Evolutionary conservation across 306 rosid species (phyloP).

Genomic region (Castanea mollissima): DNA sequence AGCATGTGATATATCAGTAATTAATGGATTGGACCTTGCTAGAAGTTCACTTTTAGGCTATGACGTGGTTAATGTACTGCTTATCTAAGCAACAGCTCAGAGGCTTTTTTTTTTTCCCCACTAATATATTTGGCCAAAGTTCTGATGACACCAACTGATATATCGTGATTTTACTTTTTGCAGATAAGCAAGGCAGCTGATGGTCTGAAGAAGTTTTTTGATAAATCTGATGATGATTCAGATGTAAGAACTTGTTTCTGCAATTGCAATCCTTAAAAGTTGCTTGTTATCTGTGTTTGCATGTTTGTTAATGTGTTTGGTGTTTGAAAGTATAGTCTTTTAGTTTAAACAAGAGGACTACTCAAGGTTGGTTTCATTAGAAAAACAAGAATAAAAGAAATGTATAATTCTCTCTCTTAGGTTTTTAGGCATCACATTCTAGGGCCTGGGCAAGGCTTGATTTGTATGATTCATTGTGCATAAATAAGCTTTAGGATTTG

Average conservation of each 20-base stretch:
- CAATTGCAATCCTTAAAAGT: conserved; percentile 13
- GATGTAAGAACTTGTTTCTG: conserved; percentile 45
- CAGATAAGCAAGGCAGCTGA: conserved; percentile 57
- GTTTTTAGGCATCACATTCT: too few relatives aligned
- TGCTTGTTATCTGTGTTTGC: conserved; percentile 1
- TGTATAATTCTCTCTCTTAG: too few relatives aligned
- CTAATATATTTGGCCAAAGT: too few relatives aligned
- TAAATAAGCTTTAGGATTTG: too few relatives aligned
- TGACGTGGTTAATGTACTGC: not conserved
- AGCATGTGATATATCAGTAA: not conserved
- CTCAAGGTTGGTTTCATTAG: not conserved
- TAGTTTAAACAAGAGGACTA: not conserved
- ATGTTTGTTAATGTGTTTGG: not conserved
- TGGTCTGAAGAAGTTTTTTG: conserved; percentile 51
- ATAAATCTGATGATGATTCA: conserved; percentile 57
- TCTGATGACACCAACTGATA: too few relatives aligned
- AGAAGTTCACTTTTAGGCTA: not conserved
- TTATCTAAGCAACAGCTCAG: not conserved
- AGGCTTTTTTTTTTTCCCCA: not conserved
- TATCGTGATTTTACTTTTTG: not conserved
- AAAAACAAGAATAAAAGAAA: not conserved
- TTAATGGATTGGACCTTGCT: not conserved
- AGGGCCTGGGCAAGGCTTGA: not conserved
- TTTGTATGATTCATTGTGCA: not conserved
- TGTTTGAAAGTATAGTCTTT: not conserved